A percentile compares a stretch with the other conserved stretches of the same genome.
These are phyloP conservation scores for Lasiosphaeria ovina DNA, from an alignment of 495 filamentous ascomycete genomes.

Conservation along the genomic window DNA sequence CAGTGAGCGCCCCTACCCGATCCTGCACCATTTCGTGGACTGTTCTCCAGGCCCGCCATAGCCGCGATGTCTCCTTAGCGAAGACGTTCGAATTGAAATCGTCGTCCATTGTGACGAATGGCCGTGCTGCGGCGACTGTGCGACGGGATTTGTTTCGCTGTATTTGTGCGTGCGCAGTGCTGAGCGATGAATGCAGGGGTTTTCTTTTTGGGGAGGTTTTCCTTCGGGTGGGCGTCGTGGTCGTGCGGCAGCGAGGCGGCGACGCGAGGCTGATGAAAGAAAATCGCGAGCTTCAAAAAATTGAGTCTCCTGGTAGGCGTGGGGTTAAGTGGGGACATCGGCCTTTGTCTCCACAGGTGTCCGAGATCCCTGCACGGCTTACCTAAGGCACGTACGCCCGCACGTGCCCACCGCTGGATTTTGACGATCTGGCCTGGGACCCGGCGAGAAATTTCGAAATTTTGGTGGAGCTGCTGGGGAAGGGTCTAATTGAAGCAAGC, in stretches of 20 bases:
- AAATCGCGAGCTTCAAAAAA: slow-evolving; percentile 9
- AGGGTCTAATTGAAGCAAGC: slow-evolving; percentile 1
- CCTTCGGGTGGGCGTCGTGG: not conserved
- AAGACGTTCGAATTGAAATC: slow-evolving; percentile 46
- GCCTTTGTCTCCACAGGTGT: not conserved
- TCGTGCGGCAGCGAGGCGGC: slow-evolving; percentile 5
- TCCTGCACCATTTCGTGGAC: slow-evolving; percentile 86
- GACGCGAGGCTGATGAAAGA: slow-evolving; percentile 5
- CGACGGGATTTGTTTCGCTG: slow-evolving; percentile 1
- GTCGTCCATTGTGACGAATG: slow-evolving; percentile 48
- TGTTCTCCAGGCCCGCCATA: slow-evolving; percentile 87
- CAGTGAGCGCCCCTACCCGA: slow-evolving; percentile 52
- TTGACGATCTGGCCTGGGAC: not conserved
- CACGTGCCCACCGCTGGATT: not conserved
- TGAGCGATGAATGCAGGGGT: not conserved
- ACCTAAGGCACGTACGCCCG: not conserved
- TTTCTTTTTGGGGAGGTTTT: not conserved
- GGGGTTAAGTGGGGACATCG: not conserved
- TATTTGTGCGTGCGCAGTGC: not conserved
- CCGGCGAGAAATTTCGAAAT: slow-evolving; percentile 3
- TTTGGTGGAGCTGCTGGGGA: slow-evolving; percentile 6
- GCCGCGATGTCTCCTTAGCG: slow-evolving; percentile 63
- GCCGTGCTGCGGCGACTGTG: slow-evolving; percentile 15
- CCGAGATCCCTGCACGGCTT: not conserved
- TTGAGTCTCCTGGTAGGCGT: not conserved